These are phyloP conservation scores for Butyriboletus loyo DNA, from an alignment of 768 basidiomycete genomes.

Conservation along the genomic window DNA sequence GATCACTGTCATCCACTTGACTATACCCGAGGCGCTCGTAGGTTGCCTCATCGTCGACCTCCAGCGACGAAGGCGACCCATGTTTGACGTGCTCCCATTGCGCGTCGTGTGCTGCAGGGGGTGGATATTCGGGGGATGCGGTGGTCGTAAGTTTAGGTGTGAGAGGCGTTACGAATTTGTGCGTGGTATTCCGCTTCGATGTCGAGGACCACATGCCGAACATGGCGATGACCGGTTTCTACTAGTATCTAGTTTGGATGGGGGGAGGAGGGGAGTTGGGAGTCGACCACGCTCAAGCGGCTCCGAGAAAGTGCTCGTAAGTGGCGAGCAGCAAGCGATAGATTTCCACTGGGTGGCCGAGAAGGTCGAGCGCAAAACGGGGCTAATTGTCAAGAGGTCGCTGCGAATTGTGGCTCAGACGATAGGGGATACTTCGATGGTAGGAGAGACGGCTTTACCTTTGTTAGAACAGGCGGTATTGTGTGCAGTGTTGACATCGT, in stretches of 20 bases:
- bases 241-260: not conserved
- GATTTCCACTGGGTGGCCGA: not conserved
- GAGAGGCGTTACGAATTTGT: conserved; percentile 20
- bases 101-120: conserved; percentile 4
- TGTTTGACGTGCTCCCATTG: conserved; percentile 24
- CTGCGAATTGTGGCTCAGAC: not conserved
- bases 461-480: not conserved
- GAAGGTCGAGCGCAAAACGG: too few species aligned
- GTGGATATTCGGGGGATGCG: conserved; percentile 9
- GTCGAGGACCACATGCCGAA: conserved; percentile 14
- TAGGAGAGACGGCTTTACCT: not conserved
- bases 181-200: conserved; percentile 15
- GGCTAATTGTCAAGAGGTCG: not conserved
- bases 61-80: conserved; percentile 14
- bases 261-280: not conserved
- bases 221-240: not conserved
- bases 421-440: not conserved
- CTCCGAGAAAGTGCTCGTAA: not conserved
- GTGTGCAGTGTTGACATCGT: not conserved
- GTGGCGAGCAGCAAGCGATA: not conserved
- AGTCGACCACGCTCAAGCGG: not conserved
- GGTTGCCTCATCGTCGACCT: conserved; percentile 14
- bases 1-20: conserved; percentile 13
- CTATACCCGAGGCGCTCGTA: conserved; percentile 22
- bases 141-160: conserved; percentile 21